Evolutionary conservation across 345 rosid species (phyloP).

Genomic region (Fremontodendron californicum): DNA sequence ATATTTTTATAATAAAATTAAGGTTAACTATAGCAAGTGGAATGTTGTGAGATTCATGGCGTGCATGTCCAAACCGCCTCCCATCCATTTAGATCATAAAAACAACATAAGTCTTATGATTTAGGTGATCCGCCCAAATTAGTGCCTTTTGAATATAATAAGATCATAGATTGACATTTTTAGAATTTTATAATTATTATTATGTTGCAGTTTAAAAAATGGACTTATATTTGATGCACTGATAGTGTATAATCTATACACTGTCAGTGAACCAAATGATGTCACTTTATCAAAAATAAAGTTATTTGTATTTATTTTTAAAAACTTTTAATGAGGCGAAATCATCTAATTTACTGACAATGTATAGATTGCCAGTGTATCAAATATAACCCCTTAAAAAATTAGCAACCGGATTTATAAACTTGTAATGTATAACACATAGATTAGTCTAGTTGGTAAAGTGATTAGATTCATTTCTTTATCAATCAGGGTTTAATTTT

Average conservation of each 20-base stretch:
- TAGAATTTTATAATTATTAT: neutral
- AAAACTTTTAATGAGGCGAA: too few species aligned
- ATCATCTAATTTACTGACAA: too few species aligned
- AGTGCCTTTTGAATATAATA: conserved; percentile 18
- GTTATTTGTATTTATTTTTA: too few species aligned
- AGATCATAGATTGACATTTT: neutral
- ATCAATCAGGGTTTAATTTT: neutral
- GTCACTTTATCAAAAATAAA: too few species aligned
- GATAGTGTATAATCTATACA: too few species aligned
- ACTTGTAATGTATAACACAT: too few species aligned
- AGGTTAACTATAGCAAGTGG: conserved; percentile 21
- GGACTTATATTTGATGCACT: too few species aligned
- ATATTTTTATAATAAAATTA: neutral
- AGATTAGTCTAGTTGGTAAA: neutral
- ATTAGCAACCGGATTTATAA: too few species aligned
- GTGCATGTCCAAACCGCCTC: neutral
- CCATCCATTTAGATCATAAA: neutral
- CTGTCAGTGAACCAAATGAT: too few species aligned
- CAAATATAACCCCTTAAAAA: too few species aligned
- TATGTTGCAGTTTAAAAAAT: neutral
- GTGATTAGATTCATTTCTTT: neutral
- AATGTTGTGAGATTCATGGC: conserved; percentile 29
- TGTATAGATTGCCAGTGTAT: too few species aligned
- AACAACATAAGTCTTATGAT: conserved; percentile 14
- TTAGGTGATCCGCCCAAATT: conserved; percentile 46